Percentiles rank a stretch among this genome's conserved stretches.
Conservation (phyloP, 2,329 filamentous ascomycete genomes). For the Whalleya microplaca region DNA sequence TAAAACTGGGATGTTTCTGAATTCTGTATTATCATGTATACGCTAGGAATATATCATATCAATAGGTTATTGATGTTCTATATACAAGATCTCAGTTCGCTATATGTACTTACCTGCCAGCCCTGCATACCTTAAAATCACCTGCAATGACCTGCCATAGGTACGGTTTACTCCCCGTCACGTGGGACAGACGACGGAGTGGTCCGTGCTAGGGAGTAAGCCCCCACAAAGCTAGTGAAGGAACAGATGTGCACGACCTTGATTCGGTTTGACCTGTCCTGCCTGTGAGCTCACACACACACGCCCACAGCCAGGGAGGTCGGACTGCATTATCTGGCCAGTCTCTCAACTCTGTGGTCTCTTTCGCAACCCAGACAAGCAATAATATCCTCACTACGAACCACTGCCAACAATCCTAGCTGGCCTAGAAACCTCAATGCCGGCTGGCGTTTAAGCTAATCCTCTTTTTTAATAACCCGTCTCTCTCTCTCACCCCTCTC, state of each 20-base stretch:
- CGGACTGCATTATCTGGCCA: slow-evolving; percentile 30
- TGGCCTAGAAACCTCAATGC: slow-evolving; percentile 41
- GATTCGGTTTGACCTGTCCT: slow-evolving; percentile 22
- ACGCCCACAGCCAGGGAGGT: slow-evolving; percentile 6
- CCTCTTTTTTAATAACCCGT: slow-evolving; percentile 18
- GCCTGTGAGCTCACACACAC: slow-evolving; percentile 24
- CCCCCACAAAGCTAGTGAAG: slow-evolving; percentile 3
- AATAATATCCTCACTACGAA: slow-evolving; percentile 10
- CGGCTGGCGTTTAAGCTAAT: slow-evolving; percentile 32
- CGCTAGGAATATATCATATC: too few species aligned
- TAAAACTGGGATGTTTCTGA: too few species aligned
- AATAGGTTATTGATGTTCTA: too few species aligned
- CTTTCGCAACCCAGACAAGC: slow-evolving; percentile 11
- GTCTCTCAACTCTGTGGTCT: slow-evolving; percentile 13
- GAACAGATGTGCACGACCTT: slow-evolving; percentile 24
- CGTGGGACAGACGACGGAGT: slow-evolving; percentile 7
- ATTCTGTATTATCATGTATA: too few species aligned
- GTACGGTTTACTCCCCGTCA: slow-evolving; percentile 1
- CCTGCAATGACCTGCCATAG: too few species aligned
- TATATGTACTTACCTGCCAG: not conserved
- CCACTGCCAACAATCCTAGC: slow-evolving; percentile 30
- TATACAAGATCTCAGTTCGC: too few species aligned
- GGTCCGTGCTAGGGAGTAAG: slow-evolving; percentile 7
- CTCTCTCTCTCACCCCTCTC: slow-evolving; percentile 35
- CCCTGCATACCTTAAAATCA: not conserved